Evolutionary conservation across 305 asterid genomes (phyloP).

Genomic region (Euphrasia arctica): DNA sequence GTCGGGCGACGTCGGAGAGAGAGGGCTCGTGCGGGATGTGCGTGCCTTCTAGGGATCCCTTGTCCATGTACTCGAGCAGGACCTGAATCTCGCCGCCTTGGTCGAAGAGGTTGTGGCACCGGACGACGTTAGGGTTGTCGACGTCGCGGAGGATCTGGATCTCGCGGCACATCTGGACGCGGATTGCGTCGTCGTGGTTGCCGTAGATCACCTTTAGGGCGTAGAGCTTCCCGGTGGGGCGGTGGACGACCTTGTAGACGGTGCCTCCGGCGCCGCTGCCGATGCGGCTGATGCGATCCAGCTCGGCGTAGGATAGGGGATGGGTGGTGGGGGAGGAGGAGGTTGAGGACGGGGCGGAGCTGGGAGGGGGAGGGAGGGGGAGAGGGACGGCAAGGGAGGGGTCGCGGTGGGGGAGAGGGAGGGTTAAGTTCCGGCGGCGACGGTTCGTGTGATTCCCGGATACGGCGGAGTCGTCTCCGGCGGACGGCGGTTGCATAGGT

Average conservation of each 20-base stretch:
- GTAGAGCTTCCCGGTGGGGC: conserved; percentile 51
- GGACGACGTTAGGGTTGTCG: conserved; percentile 73
- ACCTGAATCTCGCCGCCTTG: conserved; percentile 86
- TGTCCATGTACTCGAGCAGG: conserved; percentile 76
- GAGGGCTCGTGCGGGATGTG: conserved; percentile 56
- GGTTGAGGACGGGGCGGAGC: conserved; percentile 45
- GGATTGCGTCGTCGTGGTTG: conserved; percentile 74
- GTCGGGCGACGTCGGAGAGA: conserved; percentile 61
- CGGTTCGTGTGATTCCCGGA: conserved; percentile 22
- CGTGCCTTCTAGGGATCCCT: conserved; percentile 71
- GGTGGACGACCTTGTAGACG: conserved; percentile 86
- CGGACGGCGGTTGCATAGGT: too few species aligned
- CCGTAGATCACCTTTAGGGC: conserved; percentile 88
- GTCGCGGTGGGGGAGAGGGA: conserved; percentile 66
- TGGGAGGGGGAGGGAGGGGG: conserved; percentile 60
- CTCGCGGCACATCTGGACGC: conserved; percentile 82
- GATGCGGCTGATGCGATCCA: conserved; percentile 76
- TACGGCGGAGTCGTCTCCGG: too few species aligned
- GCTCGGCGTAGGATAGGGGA: conserved; percentile 53
- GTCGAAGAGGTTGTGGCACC: conserved; percentile 66
- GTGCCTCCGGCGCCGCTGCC: conserved; percentile 90
- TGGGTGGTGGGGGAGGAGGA: conserved; percentile 61
- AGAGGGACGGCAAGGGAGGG: conserved; percentile 65
- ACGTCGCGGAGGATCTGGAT: conserved; percentile 93
- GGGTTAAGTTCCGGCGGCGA: conserved; percentile 60